phyloP scores from a whole-genome alignment of 192 early-diverging fungal species.

The Paraglomus brasilianum region DNA sequence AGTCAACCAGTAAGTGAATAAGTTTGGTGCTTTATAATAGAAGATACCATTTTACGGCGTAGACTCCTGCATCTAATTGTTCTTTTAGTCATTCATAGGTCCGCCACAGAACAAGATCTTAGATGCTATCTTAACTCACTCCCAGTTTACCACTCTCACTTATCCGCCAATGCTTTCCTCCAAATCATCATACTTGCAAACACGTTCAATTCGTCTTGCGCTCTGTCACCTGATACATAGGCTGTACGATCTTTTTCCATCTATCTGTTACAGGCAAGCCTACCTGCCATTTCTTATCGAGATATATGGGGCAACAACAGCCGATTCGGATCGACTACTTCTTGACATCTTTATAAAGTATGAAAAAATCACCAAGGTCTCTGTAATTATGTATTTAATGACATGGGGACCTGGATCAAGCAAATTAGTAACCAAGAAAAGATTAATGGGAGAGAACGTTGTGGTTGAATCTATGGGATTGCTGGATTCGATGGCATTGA shows the following conservation, averaged over 20 bases:
- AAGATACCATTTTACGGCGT: too few relatives aligned
- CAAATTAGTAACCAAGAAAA: constrained; percentile 37
- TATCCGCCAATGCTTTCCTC: constrained; percentile 38
- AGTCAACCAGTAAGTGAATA: constrained; percentile 30
- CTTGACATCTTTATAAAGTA: constrained; percentile 55
- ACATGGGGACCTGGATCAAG: constrained; percentile 59
- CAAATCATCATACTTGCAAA: constrained; percentile 34
- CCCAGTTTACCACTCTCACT: constrained; percentile 36
- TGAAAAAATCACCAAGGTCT: constrained; percentile 55
- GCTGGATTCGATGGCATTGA: constrained; percentile 68
- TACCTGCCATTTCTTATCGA: constrained; percentile 48
- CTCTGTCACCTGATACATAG: constrained; percentile 53
- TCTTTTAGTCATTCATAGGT: constrained; percentile 17
- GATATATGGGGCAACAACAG: constrained; percentile 60
- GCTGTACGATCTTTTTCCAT: constrained; percentile 52
- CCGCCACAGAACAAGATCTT: constrained; percentile 40
- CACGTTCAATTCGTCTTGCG: constrained; percentile 38
- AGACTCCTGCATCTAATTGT: background rate
- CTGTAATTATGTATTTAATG: constrained; percentile 56
- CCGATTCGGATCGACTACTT: constrained; percentile 52
- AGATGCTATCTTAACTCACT: constrained; percentile 43
- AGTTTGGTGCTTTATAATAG: background rate
- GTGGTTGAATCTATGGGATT: constrained; percentile 56
- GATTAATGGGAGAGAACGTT: constrained; percentile 41
- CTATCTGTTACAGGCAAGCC: constrained; percentile 46